These are phyloP conservation scores for Ceratobasidium sp. DNA, from an alignment of 1,284 basidiomycete species.

Conservation along the genomic window DNA sequence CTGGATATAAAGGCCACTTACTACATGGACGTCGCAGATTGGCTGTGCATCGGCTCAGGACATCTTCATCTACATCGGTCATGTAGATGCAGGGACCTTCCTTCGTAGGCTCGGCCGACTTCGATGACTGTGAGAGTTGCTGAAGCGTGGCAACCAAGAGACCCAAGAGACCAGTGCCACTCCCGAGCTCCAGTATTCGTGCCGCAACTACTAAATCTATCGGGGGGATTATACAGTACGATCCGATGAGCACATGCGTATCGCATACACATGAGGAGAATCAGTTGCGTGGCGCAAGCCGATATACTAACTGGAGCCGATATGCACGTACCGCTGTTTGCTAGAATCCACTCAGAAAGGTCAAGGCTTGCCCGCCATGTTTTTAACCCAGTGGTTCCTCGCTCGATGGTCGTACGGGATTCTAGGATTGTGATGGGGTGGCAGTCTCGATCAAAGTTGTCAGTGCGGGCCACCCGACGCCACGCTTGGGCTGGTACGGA, in stretches of 20 bases:
- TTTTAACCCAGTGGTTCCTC: constrained; percentile 77
- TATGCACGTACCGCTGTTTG: constrained; percentile 60
- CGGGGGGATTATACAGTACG: constrained; percentile 9
- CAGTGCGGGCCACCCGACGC: constrained; percentile 40
- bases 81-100: constrained; percentile 60
- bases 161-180: constrained; percentile 77
- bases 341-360: constrained; percentile 70
- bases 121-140: constrained; percentile 43
- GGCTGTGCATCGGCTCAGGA: constrained; percentile 66
- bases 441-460: constrained; percentile 47
- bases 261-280: background rate
- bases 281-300: background rate
- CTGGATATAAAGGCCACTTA: constrained; percentile 50
- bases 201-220: constrained; percentile 63
- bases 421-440: constrained; percentile 70
- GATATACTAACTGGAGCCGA: background rate
- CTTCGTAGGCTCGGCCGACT: background rate
- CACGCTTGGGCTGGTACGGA: constrained; percentile 45
- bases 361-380: constrained; percentile 79
- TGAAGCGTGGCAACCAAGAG: constrained; percentile 68
- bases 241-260: background rate
- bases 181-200: constrained; percentile 74
- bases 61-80: constrained; percentile 72
- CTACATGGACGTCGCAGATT: constrained; percentile 73
- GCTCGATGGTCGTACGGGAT: constrained; percentile 74